A percentile compares a stretch with the other conserved stretches of the same genome.
phyloP scores from a whole-genome alignment of 208 protist genomes.

The Chromosphaera perkinsii region DNA sequence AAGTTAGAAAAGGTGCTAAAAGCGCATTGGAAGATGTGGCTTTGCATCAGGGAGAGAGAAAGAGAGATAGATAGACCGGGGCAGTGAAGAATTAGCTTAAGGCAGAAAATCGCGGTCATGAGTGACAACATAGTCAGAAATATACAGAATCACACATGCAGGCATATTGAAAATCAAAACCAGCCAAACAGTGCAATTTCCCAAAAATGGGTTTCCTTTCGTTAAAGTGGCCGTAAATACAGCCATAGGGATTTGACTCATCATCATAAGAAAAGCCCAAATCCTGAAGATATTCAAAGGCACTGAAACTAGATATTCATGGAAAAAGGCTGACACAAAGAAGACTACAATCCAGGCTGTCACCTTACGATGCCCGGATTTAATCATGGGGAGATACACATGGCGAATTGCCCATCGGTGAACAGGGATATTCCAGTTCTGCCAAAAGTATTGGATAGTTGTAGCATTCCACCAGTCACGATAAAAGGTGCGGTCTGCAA shows the following conservation, averaged over 20 bases:
- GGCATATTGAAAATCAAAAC: too few species aligned
- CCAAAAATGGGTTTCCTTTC: too few species aligned
- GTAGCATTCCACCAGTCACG: conserved; percentile 10
- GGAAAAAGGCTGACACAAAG: background rate
- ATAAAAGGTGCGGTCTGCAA: conserved; percentile 3
- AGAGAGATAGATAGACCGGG: too few species aligned
- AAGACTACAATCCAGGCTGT: background rate
- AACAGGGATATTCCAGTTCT: background rate
- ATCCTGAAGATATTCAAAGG: background rate
- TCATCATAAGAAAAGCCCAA: background rate
- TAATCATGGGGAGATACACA: background rate
- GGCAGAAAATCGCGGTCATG: too few species aligned
- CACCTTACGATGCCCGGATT: background rate
- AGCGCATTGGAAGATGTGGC: too few species aligned
- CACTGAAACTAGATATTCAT: background rate
- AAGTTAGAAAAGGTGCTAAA: too few species aligned
- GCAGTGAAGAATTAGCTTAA: too few species aligned
- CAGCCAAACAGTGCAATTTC: too few species aligned
- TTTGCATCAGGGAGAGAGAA: too few species aligned
- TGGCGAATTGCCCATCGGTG: background rate
- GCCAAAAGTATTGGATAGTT: background rate
- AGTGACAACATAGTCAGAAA: too few species aligned
- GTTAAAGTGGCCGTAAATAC: too few species aligned
- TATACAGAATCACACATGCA: too few species aligned
- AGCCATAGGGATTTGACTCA: background rate